Evolutionary conservation across 805 yeast genomes (phyloP).

Genomic region (Scheffersomyces coipomensis): DNA sequence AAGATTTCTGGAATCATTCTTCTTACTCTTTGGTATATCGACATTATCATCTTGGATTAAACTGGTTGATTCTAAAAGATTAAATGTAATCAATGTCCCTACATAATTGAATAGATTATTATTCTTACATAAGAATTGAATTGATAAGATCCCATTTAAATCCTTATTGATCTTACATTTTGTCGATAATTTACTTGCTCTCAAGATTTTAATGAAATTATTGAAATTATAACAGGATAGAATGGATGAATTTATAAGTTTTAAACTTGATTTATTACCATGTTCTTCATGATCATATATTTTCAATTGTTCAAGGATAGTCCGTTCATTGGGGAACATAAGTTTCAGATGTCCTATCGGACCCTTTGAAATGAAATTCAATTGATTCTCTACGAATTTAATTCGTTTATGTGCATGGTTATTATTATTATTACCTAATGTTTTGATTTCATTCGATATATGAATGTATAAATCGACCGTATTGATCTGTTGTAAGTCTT

Average conservation of each 20-base stretch:
- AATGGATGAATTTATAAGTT: constrained; percentile 17
- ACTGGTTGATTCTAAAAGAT: constrained; percentile 31
- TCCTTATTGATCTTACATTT: constrained; percentile 41
- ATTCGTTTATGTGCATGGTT: constrained; percentile 3
- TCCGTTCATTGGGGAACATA: constrained; percentile 59
- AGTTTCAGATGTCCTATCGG: constrained; percentile 73
- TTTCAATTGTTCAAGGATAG: constrained; percentile 61
- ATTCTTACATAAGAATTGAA: constrained; percentile 39
- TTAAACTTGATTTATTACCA: background rate
- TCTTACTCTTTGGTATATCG: background rate
- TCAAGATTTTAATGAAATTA: constrained; percentile 30
- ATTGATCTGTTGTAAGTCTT: constrained; percentile 34
- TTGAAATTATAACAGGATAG: constrained; percentile 31
- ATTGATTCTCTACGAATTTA: constrained; percentile 24
- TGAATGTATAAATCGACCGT: constrained; percentile 33
- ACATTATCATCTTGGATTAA: constrained; percentile 5
- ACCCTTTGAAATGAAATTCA: constrained; percentile 64
- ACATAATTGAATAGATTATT: constrained; percentile 22
- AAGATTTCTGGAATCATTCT: background rate
- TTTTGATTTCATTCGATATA: constrained; percentile 19
- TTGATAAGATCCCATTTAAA: constrained; percentile 29
- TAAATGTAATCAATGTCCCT: constrained; percentile 39
- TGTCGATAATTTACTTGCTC: constrained; percentile 35
- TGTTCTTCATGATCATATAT: constrained; percentile 23
- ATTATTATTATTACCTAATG: background rate